Evolutionary conservation across 2,329 filamentous ascomycete species (phyloP).

Genomic region (Cladophialophora yegresii): DNA sequence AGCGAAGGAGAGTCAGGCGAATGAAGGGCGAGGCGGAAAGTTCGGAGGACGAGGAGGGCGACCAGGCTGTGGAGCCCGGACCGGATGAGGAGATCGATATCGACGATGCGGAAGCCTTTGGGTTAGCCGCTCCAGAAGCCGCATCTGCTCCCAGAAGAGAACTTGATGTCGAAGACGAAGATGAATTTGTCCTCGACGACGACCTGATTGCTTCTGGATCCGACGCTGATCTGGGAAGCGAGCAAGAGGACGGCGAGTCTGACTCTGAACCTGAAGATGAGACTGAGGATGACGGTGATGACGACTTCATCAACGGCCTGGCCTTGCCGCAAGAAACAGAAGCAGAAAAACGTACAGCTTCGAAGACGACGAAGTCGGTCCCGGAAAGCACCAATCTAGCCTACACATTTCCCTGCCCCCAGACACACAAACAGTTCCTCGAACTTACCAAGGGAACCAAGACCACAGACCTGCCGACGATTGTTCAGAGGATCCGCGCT

Average conservation of each 20-base stretch:
- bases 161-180: constrained; percentile 83
- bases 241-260: constrained; percentile 42
- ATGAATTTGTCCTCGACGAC: constrained; percentile 89
- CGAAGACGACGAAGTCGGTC: constrained; percentile 57
- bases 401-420: constrained; percentile 83
- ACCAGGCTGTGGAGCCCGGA: constrained; percentile 45
- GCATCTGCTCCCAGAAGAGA: constrained; percentile 43
- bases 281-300: constrained; percentile 60
- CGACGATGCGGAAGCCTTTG: constrained; percentile 64
- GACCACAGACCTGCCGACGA: constrained; percentile 67
- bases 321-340: constrained; percentile 46
- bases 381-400: constrained; percentile 60
- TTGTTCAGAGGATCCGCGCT: constrained; percentile 85
- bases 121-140: constrained; percentile 56
- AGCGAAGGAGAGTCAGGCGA: constrained; percentile 76
- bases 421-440: constrained; percentile 72
- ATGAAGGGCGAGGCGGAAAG: constrained; percentile 82
- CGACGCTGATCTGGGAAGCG: constrained; percentile 47
- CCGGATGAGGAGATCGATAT: constrained; percentile 52
- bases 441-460: constrained; percentile 64
- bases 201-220: constrained; percentile 83
- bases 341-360: constrained; percentile 40
- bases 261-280: constrained; percentile 65
- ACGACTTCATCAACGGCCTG: constrained; percentile 72
- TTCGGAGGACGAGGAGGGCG: constrained; percentile 58